These are phyloP conservation scores for Priceomyces haplophilus DNA, from an alignment of 805 yeast species.

Conservation along the genomic window DNA sequence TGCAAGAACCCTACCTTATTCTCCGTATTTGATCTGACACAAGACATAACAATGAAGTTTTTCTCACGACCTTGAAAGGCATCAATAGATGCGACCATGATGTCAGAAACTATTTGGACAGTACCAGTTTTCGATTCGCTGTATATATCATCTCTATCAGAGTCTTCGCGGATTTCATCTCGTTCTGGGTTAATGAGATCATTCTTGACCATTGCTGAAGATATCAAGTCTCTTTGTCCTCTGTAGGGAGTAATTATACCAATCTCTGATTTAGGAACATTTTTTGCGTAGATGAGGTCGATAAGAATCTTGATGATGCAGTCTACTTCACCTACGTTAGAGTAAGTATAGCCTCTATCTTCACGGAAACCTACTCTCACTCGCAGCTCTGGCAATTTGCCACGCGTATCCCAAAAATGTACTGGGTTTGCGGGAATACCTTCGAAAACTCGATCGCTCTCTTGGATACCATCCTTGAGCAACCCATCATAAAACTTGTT, in stretches of 20 bases:
- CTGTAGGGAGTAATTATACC: constrained; percentile 76
- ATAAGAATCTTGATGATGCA: constrained; percentile 47
- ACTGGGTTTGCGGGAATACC: constrained; percentile 52
- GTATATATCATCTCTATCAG: constrained; percentile 59
- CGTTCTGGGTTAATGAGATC: constrained; percentile 53
- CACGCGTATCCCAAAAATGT: constrained; percentile 58
- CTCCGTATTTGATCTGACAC: constrained; percentile 64
- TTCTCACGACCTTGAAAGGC: constrained; percentile 62
- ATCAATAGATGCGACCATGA: constrained; percentile 57
- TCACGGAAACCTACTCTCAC: constrained; percentile 47
- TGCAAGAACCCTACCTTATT: constrained; percentile 78
- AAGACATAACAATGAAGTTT: constrained; percentile 49
- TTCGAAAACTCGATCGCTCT: constrained; percentile 44
- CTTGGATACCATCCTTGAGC: constrained; percentile 58
- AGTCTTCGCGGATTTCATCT: constrained; percentile 46
- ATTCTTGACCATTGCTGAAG: constrained; percentile 48
- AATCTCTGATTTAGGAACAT: constrained; percentile 47
- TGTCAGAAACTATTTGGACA: constrained; percentile 45
- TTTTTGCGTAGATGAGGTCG: constrained; percentile 52
- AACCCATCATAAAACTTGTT: constrained; percentile 47
- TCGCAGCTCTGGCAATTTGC: constrained; percentile 44
- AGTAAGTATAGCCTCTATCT: constrained; percentile 56
- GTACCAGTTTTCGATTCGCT: constrained; percentile 46
- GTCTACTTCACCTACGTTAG: constrained; percentile 52
- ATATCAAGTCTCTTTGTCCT: constrained; percentile 65